A percentile compares a stretch with the other conserved stretches of the same genome.
Evolutionary conservation across 2,329 filamentous ascomycete genomes (phyloP).

Genomic region (Trichoderma cornu-damae): DNA sequence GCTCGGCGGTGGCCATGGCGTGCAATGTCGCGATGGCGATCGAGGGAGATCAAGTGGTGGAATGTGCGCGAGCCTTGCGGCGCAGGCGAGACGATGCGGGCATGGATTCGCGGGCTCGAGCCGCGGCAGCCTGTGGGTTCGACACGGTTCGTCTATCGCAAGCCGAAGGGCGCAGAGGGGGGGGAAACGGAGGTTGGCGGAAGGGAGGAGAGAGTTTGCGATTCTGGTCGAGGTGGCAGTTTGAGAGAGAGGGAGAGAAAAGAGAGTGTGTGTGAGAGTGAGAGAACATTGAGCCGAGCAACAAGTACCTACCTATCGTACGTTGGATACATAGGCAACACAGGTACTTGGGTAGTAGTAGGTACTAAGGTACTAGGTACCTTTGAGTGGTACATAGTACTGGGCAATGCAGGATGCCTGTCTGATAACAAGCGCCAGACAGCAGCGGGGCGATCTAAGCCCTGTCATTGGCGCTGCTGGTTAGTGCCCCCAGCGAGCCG

Average conservation of each 20-base stretch:
- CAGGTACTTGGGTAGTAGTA: too few species aligned
- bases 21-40: not conserved
- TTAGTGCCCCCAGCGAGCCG: too few species aligned
- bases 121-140: not conserved
- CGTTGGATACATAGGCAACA: too few species aligned
- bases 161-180: not conserved
- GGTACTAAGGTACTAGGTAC: not conserved
- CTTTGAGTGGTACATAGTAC: not conserved
- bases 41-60: constrained; percentile 5
- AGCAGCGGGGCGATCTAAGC: constrained; percentile 7
- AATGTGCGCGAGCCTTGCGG: constrained; percentile 25
- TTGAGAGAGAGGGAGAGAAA: not conserved
- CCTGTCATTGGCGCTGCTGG: constrained; percentile 13
- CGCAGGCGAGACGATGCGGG: constrained; percentile 20
- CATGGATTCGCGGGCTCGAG: constrained; percentile 21
- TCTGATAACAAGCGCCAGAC: not conserved
- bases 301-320: too few species aligned
- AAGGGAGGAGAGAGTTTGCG: not conserved
- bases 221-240: not conserved
- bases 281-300: too few species aligned
- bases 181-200: not conserved
- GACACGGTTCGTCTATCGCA: not conserved
- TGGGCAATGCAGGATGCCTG: constrained; percentile 10
- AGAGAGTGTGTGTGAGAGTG: not conserved
- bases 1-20: constrained; percentile 23